phyloP scores from a whole-genome alignment of 1,139 yeast genomes.

The Ogataea hybrid region DNA sequence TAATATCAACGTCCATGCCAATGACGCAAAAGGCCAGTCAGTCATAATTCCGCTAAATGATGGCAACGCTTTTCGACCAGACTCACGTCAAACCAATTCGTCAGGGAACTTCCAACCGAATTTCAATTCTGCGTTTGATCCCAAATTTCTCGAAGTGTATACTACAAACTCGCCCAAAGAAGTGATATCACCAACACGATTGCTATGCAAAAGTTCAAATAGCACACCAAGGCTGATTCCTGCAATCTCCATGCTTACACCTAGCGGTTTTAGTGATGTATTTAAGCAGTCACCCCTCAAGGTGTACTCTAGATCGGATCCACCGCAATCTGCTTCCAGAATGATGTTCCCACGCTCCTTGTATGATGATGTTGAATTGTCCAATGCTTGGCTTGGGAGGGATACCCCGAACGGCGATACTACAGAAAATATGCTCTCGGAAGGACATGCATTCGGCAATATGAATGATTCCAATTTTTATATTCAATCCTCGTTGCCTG shows the following conservation, averaged over 20 bases:
- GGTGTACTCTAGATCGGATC: slow-evolving; percentile 10
- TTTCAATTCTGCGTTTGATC: slow-evolving; percentile 12
- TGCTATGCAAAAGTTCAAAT: slow-evolving; percentile 10
- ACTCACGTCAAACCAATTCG: slow-evolving; percentile 8
- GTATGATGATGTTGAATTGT: slow-evolving; percentile 18
- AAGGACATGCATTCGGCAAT: slow-evolving; percentile 14
- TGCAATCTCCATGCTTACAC: slow-evolving; percentile 8
- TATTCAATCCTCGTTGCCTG: slow-evolving; percentile 17
- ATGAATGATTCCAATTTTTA: slow-evolving; percentile 16
- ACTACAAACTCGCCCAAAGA: slow-evolving; percentile 15
- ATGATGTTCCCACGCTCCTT: slow-evolving; percentile 14
- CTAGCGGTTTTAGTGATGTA: slow-evolving; percentile 11
- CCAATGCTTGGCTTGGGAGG: slow-evolving; percentile 12
- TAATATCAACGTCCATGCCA: slow-evolving; percentile 16
- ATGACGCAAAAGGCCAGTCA: slow-evolving; percentile 11
- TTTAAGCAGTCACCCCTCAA: slow-evolving; percentile 15
- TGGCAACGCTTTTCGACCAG: slow-evolving; percentile 9
- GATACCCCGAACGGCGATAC: slow-evolving; percentile 14
- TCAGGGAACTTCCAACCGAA: slow-evolving; percentile 9
- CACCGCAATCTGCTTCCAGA: slow-evolving; percentile 11
- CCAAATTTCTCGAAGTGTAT: slow-evolving; percentile 14
- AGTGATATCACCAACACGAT: slow-evolving; percentile 17
- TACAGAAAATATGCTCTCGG: slow-evolving; percentile 15
- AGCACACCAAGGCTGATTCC: slow-evolving; percentile 12
- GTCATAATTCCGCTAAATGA: slow-evolving; percentile 13